Conservation (phyloP, 768 basidiomycete species). For the Hirschioporus abietinus region DNA sequence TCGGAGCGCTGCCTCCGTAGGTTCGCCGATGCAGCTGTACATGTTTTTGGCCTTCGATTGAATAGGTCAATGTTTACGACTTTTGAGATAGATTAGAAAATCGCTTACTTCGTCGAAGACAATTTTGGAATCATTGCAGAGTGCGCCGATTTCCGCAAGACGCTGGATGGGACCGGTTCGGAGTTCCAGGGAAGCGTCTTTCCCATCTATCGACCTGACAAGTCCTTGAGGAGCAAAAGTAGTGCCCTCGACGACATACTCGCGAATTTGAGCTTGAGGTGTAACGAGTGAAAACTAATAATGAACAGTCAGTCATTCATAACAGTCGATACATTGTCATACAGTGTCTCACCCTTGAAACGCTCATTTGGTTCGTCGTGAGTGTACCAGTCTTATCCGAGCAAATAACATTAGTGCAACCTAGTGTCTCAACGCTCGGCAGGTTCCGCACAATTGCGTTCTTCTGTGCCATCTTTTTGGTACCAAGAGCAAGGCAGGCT, state of each 20-base stretch:
- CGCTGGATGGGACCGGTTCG: slow-evolving; percentile 69
- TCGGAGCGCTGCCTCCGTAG: slow-evolving; percentile 94
- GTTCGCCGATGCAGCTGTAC: slow-evolving; percentile 89
- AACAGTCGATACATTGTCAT: not conserved
- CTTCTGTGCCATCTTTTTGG: slow-evolving; percentile 99
- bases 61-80: slow-evolving; percentile 9
- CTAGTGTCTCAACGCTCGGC: slow-evolving; percentile 95
- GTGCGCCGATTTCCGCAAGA: slow-evolving; percentile 84
- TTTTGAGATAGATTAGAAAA: not conserved
- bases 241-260: slow-evolving; percentile 85
- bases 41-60: slow-evolving; percentile 61
- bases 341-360: slow-evolving; percentile 55
- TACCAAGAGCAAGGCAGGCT: slow-evolving; percentile 92
- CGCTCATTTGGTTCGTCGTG: slow-evolving; percentile 97
- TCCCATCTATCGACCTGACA: slow-evolving; percentile 62
- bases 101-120: slow-evolving; percentile 67
- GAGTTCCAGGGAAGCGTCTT: slow-evolving; percentile 51
- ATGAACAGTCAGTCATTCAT: slow-evolving; percentile 2
- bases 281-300: slow-evolving; percentile 73
- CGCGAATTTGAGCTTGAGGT: slow-evolving; percentile 42
- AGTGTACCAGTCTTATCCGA: slow-evolving; percentile 97
- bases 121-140: slow-evolving; percentile 94
- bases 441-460: slow-evolving; percentile 96
- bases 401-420: slow-evolving; percentile 98
- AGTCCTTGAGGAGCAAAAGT: slow-evolving; percentile 86